Percentiles rank a stretch among this genome's conserved stretches.
Conservation (phyloP, 441 rosid genomes). For the Brassica balearica region DNA sequence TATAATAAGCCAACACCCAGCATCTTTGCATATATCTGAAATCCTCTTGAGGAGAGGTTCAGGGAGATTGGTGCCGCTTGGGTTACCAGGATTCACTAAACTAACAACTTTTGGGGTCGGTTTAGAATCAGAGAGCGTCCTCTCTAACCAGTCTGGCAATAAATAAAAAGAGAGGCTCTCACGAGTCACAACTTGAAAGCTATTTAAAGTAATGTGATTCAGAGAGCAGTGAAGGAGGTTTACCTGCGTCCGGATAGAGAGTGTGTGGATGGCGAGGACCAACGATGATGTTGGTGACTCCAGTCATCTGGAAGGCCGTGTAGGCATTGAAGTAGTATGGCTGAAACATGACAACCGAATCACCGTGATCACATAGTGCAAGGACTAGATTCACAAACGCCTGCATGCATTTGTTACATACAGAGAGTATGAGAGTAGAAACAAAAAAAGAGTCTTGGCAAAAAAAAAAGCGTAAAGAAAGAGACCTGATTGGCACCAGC, state of each 20-base stretch:
- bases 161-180: neutral
- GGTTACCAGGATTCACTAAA: slow-evolving; percentile 97
- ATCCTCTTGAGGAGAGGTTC: slow-evolving; percentile 91
- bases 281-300: slow-evolving; percentile 82
- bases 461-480: neutral
- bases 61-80: slow-evolving; percentile 90
- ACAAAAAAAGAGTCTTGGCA: neutral
- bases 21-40: slow-evolving; percentile 76
- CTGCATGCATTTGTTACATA: slow-evolving; percentile 56
- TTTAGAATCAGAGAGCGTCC: slow-evolving; percentile 63
- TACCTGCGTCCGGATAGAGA: slow-evolving; percentile 96
- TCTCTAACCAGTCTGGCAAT: slow-evolving; percentile 86
- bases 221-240: neutral
- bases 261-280: slow-evolving; percentile 78
- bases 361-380: slow-evolving; percentile 86
- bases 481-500: slow-evolving; percentile 97
- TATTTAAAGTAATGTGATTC: neutral
- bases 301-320: slow-evolving; percentile 99
- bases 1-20: slow-evolving; percentile 96
- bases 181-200: slow-evolving; percentile 19
- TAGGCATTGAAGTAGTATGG: slow-evolving; percentile 98
- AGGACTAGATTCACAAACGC: slow-evolving; percentile 96
- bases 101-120: slow-evolving; percentile 94
- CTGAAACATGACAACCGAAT: slow-evolving; percentile 93
- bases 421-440: neutral